Percentiles rank a stretch among this genome's conserved stretches.
phyloP scores from a whole-genome alignment of 225 moss, liverwort and hornwort genomes.

The Neckera pumila region DNA sequence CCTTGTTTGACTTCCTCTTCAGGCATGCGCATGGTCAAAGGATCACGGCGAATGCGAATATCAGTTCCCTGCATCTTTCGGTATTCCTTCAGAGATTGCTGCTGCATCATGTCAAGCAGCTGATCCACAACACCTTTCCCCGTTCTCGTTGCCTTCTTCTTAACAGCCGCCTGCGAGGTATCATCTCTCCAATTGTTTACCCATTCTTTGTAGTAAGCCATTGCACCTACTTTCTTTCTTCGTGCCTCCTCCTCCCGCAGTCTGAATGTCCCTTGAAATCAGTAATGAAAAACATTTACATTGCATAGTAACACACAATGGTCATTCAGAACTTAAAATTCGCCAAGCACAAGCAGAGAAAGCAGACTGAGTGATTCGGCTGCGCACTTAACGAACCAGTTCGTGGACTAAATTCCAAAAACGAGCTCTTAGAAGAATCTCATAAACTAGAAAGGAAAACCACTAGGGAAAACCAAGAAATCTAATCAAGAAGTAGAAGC shows the following conservation, averaged over 20 bases:
- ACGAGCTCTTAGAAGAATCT: neutral
- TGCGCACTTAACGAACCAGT: neutral
- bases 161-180: slow-evolving; percentile 58
- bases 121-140: slow-evolving; percentile 66
- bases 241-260: slow-evolving; percentile 66
- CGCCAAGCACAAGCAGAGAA: neutral
- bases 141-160: slow-evolving; percentile 37
- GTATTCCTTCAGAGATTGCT: slow-evolving; percentile 65
- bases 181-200: slow-evolving; percentile 58
- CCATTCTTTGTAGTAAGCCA: slow-evolving; percentile 94
- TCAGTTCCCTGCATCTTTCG: slow-evolving; percentile 87
- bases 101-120: slow-evolving; percentile 76
- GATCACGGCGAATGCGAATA: slow-evolving; percentile 76
- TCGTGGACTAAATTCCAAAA: neutral
- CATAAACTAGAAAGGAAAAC: neutral
- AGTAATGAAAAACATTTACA: neutral
- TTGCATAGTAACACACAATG: neutral
- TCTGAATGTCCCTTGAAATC: slow-evolving; percentile 20
- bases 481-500: neutral
- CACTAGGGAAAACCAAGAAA: neutral
- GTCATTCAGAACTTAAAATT: neutral
- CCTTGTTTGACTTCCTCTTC: slow-evolving; percentile 88
- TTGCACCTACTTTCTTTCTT: slow-evolving; percentile 51
- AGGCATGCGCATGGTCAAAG: slow-evolving; percentile 84
- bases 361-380: neutral